Percentiles rank a stretch among this genome's conserved stretches.
These are phyloP conservation scores for Malassezia furfur DNA, from an alignment of 1,284 basidiomycete genomes.

Conservation along the genomic window DNA sequence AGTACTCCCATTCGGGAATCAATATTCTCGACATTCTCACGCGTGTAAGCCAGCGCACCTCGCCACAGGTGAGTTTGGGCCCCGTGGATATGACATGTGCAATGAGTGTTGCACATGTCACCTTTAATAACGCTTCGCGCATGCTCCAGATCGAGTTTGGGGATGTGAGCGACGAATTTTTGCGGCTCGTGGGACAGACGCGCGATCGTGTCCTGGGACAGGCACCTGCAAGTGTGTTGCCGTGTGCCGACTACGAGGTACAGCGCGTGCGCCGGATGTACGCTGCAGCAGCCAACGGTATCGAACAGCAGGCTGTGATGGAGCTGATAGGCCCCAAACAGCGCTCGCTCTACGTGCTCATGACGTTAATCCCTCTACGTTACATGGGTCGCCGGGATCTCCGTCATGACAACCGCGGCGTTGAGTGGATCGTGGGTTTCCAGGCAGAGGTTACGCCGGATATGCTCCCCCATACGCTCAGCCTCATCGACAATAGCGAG, in stretches of 20 bases:
- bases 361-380: neutral
- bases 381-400: neutral
- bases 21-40: slow-evolving; percentile 74
- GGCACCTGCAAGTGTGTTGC: neutral
- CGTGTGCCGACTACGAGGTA: neutral
- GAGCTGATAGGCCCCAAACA: slow-evolving; percentile 75
- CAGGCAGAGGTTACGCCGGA: slow-evolving; percentile 53
- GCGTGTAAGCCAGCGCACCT: slow-evolving; percentile 63
- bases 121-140: slow-evolving; percentile 74
- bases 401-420: slow-evolving; percentile 54
- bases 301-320: slow-evolving; percentile 66
- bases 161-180: slow-evolving; percentile 53
- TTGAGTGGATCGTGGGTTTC: slow-evolving; percentile 83
- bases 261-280: neutral
- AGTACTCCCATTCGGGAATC: slow-evolving; percentile 77
- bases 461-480: too few species aligned
- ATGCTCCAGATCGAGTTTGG: slow-evolving; percentile 64
- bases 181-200: slow-evolving; percentile 56
- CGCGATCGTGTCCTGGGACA: slow-evolving; percentile 52
- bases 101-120: slow-evolving; percentile 77
- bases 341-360: neutral
- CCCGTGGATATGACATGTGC: slow-evolving; percentile 83
- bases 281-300: neutral
- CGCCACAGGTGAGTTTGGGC: slow-evolving; percentile 69
- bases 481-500: neutral